Conservation (phyloP, 495 filamentous ascomycete genomes). For the Trichoderma erinaceum region DNA sequence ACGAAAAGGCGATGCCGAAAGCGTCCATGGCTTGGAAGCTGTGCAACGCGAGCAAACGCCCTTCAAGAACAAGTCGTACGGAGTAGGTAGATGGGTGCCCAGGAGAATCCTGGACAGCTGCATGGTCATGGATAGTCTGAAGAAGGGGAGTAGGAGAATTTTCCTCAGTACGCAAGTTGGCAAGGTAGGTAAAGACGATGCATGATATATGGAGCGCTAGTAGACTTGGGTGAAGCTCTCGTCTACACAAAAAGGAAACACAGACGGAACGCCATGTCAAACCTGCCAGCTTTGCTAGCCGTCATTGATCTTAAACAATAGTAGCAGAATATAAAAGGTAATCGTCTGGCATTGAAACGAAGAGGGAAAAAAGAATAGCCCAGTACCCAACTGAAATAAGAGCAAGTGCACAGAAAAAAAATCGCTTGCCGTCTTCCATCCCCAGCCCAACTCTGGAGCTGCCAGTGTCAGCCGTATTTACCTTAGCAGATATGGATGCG, state of each 20-base stretch:
- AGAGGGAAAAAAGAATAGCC: no score
- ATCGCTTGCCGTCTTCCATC: no score
- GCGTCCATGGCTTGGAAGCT: background rate
- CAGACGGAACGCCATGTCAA: no score
- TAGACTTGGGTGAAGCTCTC: no score
- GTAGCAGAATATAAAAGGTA: no score
- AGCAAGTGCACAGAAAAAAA: no score
- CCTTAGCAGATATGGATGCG: background rate
- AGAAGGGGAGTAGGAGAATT: background rate
- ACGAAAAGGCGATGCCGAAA: background rate
- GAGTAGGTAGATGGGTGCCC: background rate
- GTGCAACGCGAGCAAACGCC: constrained; percentile 1
- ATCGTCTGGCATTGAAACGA: no score
- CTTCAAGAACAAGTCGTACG: background rate
- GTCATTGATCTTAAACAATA: no score
- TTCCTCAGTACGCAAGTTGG: background rate
- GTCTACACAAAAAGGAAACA: no score
- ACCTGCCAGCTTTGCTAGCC: no score
- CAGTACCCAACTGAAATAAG: no score
- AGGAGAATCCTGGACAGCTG: background rate
- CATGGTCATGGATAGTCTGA: background rate
- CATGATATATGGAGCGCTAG: background rate
- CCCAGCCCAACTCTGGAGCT: background rate
- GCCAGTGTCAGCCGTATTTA: background rate
- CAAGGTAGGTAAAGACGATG: background rate